These are phyloP conservation scores for Haplosporangium sp. DNA, from an alignment of 371 early-diverging fungal species.

Conservation along the genomic window DNA sequence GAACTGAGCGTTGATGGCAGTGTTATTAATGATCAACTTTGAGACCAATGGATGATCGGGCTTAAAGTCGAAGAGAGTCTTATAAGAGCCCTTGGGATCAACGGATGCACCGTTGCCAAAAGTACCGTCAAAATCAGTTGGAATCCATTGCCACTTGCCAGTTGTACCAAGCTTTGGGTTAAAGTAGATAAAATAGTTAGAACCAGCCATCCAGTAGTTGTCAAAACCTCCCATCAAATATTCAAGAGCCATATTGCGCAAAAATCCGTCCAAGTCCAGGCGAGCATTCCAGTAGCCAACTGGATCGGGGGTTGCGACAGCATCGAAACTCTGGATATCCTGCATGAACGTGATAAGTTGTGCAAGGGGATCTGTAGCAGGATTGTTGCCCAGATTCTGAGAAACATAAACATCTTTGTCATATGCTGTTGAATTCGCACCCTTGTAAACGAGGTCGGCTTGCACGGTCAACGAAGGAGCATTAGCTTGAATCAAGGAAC, in stretches of 20 bases:
- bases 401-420: constrained; percentile 56
- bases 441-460: constrained; percentile 41
- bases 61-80: constrained; percentile 35
- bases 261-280: constrained; percentile 52
- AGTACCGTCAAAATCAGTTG: constrained; percentile 65
- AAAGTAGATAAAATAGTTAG: constrained; percentile 54
- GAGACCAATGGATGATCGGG: constrained; percentile 51
- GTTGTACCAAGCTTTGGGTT: constrained; percentile 33
- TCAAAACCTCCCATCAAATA: constrained; percentile 64
- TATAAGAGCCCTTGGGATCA: constrained; percentile 34
- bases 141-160: constrained; percentile 57
- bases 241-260: constrained; percentile 65
- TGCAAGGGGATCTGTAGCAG: constrained; percentile 52
- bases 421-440: constrained; percentile 45
- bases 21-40: constrained; percentile 51
- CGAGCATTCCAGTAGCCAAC: constrained; percentile 44
- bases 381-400: constrained; percentile 55
- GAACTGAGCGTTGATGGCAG: constrained; percentile 54
- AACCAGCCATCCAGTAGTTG: constrained; percentile 57
- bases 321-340: constrained; percentile 38
- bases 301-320: constrained; percentile 28
- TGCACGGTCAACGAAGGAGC: constrained; percentile 23
- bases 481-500: constrained; percentile 61
- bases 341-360: constrained; percentile 57
- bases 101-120: constrained; percentile 61